Base-by-base conservation (phyloP, 345 rosid species). In the Syzygium oleosum region DNA sequence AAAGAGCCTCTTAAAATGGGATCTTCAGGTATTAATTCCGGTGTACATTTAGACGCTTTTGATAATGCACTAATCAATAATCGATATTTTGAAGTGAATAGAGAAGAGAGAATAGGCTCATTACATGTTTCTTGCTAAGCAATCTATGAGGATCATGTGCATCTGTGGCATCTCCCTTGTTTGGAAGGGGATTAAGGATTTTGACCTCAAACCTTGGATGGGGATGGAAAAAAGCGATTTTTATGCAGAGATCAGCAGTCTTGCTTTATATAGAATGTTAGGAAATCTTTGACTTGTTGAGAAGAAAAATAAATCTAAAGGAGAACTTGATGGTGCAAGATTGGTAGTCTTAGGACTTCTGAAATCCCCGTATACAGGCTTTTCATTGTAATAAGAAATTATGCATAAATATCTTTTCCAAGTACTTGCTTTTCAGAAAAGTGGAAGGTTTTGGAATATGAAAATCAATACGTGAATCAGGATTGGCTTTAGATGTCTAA, bases 1-100 rank as follows among this genome's bases (percentile, higher is more conserved):
- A 51, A 98, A 95, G 91, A 92, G 93, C 86, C 98, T 98, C 87
- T 91, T 98, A 87, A 98, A 95, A 93, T 91, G 90, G 90, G 99
- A 98, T 89, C 94, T 98, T 79, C 98, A 95, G 98, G 99, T 98
- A 92, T 65, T 78, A 84, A 58, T 90, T 86, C 15, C 84, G 25
- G 83, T 38, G 49, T 38, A 38, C 12, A 12, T 90, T 83, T 38
- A 85, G n/a, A 27, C 12, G 23, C 58, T n/a, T 34, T 31, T 87
- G 23, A 84, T 84, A 27, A 84, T 29, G 52, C 38, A 52, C 85
- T 84, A 49, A 51, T 3, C 34, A 51, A 46, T 34, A 46, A 22
- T 73, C 38, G 83, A 38, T 73, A 19, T 38, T 43, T 43, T 73
- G 49, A 34, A 11, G 49, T 9, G 27, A 73, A 73, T 73, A 73